phyloP scores from a whole-genome alignment of 2,329 filamentous ascomycete species.

The Cladosporium sp. region DNA sequence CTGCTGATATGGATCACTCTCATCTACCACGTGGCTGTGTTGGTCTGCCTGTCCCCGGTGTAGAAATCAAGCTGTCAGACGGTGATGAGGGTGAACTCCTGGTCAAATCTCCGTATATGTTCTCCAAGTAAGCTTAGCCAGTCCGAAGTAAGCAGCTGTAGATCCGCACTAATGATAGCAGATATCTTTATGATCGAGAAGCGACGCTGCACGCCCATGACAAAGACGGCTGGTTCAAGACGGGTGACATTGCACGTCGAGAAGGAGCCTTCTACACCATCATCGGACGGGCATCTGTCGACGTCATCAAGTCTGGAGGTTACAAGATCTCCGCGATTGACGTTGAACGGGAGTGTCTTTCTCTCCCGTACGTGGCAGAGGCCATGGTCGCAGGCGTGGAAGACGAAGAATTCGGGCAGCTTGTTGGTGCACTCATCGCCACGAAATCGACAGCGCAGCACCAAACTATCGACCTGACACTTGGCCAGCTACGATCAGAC shows the following conservation, averaged over 20 bases:
- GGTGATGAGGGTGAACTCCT: conserved; percentile 42
- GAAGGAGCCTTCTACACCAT: conserved; percentile 44
- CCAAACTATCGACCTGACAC: conserved; percentile 21
- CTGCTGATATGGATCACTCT: conserved; percentile 30
- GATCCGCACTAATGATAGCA: not conserved
- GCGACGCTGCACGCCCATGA: conserved; percentile 5
- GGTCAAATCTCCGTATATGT: conserved; percentile 24
- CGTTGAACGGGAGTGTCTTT: conserved; percentile 46
- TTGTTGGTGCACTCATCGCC: conserved; percentile 46
- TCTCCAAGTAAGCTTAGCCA: not conserved
- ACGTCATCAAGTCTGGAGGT: conserved; percentile 49
- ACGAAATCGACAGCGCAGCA: conserved; percentile 15
- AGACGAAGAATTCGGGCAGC: conserved; percentile 48
- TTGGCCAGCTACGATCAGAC: conserved; percentile 37
- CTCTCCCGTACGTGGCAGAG: conserved; percentile 41
- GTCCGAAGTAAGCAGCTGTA: too few relatives aligned
- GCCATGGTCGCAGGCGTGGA: conserved; percentile 45
- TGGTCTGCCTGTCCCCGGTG: conserved; percentile 42
- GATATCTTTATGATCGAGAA: conserved; percentile 8
- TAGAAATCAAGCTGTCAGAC: conserved; percentile 36
- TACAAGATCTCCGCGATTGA: conserved; percentile 50
- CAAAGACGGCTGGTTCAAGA: conserved; percentile 12
- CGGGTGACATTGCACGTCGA: conserved; percentile 18
- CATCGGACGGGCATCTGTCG: conserved; percentile 44
- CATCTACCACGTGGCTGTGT: conserved; percentile 32